phyloP scores from a whole-genome alignment of 768 basidiomycete genomes.

The Leccinum olivaceopallidum region DNA sequence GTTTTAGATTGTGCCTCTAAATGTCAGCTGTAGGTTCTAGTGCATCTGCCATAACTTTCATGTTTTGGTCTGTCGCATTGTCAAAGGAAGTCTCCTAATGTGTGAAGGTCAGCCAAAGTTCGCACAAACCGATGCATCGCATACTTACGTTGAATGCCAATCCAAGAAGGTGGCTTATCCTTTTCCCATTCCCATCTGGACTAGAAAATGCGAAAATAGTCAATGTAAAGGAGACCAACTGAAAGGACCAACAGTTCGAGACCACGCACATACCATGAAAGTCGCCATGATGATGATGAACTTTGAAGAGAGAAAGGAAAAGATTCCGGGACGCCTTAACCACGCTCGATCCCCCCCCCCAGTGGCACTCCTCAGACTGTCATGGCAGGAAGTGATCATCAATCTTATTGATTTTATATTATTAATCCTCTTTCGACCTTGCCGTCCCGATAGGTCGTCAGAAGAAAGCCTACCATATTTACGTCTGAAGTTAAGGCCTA shows the following conservation, averaged over 20 bases:
- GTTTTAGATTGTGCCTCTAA: background rate
- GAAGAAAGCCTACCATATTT: background rate
- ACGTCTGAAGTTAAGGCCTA: background rate
- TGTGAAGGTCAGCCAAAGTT: slow-evolving; percentile 94
- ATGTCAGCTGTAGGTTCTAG: background rate
- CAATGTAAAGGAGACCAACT: slow-evolving; percentile 74
- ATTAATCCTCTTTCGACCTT: background rate
- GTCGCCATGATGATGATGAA: slow-evolving; percentile 96
- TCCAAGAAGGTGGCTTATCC: slow-evolving; percentile 56
- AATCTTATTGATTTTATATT: background rate
- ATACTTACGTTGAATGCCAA: slow-evolving; percentile 97
- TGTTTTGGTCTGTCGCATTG: background rate
- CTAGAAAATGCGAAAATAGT: slow-evolving; percentile 94
- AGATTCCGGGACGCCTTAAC: slow-evolving; percentile 64
- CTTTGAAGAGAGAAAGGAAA: slow-evolving; percentile 72
- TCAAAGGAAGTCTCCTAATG: slow-evolving; percentile 82
- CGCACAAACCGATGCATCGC: slow-evolving; percentile 87
- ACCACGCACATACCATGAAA: slow-evolving; percentile 61
- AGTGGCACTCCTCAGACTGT: background rate
- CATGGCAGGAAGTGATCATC: background rate
- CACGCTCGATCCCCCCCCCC: slow-evolving; percentile 77
- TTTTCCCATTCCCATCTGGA: slow-evolving; percentile 41
- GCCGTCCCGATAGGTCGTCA: background rate
- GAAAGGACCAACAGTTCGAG: slow-evolving; percentile 77
- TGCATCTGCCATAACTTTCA: background rate